phyloP scores from a whole-genome alignment of 371 early-diverging fungal genomes.

The Haplosporangium sp. region DNA sequence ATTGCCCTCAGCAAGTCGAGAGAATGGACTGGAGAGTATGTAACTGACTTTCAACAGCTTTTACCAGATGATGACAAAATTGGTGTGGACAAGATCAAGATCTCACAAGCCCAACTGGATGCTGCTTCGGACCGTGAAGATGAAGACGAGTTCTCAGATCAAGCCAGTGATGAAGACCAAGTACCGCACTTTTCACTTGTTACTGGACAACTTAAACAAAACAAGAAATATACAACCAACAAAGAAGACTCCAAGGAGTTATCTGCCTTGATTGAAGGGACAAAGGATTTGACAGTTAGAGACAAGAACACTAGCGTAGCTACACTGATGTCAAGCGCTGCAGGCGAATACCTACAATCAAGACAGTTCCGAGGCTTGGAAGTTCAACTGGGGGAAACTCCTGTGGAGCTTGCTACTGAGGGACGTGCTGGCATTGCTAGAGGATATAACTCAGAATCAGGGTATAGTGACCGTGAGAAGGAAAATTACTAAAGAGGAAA shows the following conservation, averaged over 20 bases:
- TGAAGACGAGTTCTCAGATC: constrained; percentile 27
- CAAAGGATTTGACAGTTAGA: constrained; percentile 69
- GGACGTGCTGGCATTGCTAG: constrained; percentile 91
- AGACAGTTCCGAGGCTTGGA: constrained; percentile 88
- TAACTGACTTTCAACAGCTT: constrained; percentile 77
- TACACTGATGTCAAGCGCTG: constrained; percentile 79
- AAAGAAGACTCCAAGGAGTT: constrained; percentile 45
- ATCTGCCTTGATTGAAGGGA: constrained; percentile 27
- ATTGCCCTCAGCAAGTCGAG: constrained; percentile 77
- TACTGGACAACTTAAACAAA: constrained; percentile 83
- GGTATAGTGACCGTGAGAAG: constrained; percentile 39
- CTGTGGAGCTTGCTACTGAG: constrained; percentile 75
- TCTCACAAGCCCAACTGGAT: constrained; percentile 46
- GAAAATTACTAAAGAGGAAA: constrained; percentile 30
- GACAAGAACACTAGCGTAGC: constrained; percentile 73
- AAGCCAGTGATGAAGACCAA: constrained; percentile 74
- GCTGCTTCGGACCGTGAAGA: constrained; percentile 48
- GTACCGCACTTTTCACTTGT: constrained; percentile 89
- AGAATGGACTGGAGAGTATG: constrained; percentile 85
- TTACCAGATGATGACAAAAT: constrained; percentile 59
- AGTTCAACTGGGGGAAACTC: constrained; percentile 73
- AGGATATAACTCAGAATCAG: constrained; percentile 69
- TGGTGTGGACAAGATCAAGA: constrained; percentile 54
- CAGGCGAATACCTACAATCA: constrained; percentile 76
- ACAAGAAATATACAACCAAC: constrained; percentile 58